Base-by-base conservation (phyloP, 768 basidiomycete genomes). In the Fomitopsis pulvina region DNA sequence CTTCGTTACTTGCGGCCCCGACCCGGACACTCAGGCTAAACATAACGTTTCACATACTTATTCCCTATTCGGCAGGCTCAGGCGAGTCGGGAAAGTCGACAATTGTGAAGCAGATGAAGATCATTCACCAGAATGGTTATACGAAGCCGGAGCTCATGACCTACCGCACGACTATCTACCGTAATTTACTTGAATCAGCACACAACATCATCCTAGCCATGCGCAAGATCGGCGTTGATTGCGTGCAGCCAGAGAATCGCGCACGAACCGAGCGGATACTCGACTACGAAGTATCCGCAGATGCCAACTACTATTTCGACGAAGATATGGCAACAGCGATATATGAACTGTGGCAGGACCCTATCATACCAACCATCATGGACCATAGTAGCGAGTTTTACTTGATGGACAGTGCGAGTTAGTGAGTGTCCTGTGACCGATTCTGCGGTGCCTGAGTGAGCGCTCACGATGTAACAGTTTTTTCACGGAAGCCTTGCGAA, bases 51-150 rank as follows among this genome's bases (percentile, higher is more conserved):
- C n/a, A n/a, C n/a, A n/a, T n/a, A n/a, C n/a, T n/a, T n/a, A n/a
- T n/a, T n/a, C n/a, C n/a, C n/a, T n/a, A n/a, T n/a, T n/a, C n/a
- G n/a, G n/a, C 58, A 94, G 93, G 94, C 48, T 93, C 92, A 12
- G 92, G 94, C 59, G 92, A 95, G 71, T 90, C 87, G 0, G 95
- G 94, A 5, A 97, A 97, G 70, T 85, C 82, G 3, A 98, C 94
- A 0, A 92, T 98, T 56, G 92, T 96, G 29, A 97, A 98, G 65
- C 94, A 98, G 67, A 96, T 98, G 93, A 96, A 95, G 76, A 94
- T 97, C 51, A 93, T 97, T 43, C 89, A 98, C 65, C 89, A 95
- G 65, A 82, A 85, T 53, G 94, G 94, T 11, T 98, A 92, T 68
- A 79, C 83, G 2, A 67, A 69, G 7, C 78, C 85, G 0, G 92